Conservation (phyloP, 257 asterid genomes). For the Buddleja alternifolia region DNA sequence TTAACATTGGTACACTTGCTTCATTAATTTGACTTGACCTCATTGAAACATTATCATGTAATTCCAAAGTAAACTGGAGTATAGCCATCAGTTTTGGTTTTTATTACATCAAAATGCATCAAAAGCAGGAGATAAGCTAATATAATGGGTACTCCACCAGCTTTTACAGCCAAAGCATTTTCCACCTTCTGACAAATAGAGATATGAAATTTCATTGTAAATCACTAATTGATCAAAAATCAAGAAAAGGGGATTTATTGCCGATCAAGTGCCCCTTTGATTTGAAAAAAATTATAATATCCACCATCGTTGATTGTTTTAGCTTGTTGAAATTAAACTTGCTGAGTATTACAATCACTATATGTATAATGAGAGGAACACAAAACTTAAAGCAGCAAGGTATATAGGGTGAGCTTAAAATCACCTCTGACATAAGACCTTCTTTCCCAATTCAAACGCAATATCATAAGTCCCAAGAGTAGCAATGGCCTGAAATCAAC, state of each 20-base stretch:
- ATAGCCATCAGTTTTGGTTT: neutral
- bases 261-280: neutral
- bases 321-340: slow-evolving; percentile 10
- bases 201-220: neutral
- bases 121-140: neutral
- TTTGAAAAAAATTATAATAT: neutral
- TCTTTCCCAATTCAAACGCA: slow-evolving; percentile 84
- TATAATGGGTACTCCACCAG: neutral
- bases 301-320: neutral
- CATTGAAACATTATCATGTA: neutral
- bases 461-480: slow-evolving; percentile 91
- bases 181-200: neutral
- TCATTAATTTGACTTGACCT: slow-evolving; percentile 8
- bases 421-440: slow-evolving; percentile 89
- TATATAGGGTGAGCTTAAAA: slow-evolving; percentile 9
- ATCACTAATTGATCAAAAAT: neutral
- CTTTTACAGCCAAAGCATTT: slow-evolving; percentile 4
- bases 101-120: slow-evolving; percentile 4
- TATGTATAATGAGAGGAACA: slow-evolving; percentile 16
- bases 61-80: neutral
- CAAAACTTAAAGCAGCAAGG: slow-evolving; percentile 10
- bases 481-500: slow-evolving; percentile 71
- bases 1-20: neutral
- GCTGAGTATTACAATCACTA: neutral
- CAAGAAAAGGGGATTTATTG: slow-evolving; percentile 1